phyloP scores from a whole-genome alignment of 345 rosid genomes.

The Orychophragmus violaceus region DNA sequence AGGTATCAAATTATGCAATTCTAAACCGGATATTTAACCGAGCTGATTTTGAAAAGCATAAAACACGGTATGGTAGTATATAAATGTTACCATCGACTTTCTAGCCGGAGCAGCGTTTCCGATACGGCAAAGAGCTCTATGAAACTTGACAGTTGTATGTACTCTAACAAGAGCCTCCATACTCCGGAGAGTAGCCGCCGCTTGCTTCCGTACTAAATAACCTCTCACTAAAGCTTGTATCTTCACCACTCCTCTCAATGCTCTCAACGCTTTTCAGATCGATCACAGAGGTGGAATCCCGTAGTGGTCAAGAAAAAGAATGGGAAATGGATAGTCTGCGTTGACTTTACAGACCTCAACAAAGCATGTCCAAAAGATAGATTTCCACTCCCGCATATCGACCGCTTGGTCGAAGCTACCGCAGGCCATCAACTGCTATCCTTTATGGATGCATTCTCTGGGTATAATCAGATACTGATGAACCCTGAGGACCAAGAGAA shows the following conservation, averaged over 20 bases:
- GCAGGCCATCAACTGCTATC: no score
- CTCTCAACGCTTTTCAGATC: slow-evolving; percentile 70
- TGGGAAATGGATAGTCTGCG: no score
- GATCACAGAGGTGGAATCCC: no score
- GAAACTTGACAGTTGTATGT: slow-evolving; percentile 51
- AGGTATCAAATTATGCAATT: not conserved
- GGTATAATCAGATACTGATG: no score
- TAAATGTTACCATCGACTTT: slow-evolving; percentile 40
- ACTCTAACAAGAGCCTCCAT: slow-evolving; percentile 82
- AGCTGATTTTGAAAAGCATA: not conserved
- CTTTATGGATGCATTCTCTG: no score
- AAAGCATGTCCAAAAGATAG: no score
- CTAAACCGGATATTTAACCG: not conserved
- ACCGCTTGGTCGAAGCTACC: no score
- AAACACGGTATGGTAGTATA: not conserved
- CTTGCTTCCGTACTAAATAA: slow-evolving; percentile 62
- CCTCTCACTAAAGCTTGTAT: slow-evolving; percentile 74
- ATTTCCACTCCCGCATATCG: no score
- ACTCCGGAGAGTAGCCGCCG: slow-evolving; percentile 60
- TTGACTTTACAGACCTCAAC: no score
- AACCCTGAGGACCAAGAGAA: no score
- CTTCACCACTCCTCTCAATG: slow-evolving; percentile 69
- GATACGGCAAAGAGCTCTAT: slow-evolving; percentile 33
- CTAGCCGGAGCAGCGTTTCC: slow-evolving; percentile 34
- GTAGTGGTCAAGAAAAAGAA: no score